Percentiles rank a stretch among this genome's conserved stretches.
phyloP scores from a whole-genome alignment of 306 rosid genomes.

The Vigna reflexopilosa region DNA sequence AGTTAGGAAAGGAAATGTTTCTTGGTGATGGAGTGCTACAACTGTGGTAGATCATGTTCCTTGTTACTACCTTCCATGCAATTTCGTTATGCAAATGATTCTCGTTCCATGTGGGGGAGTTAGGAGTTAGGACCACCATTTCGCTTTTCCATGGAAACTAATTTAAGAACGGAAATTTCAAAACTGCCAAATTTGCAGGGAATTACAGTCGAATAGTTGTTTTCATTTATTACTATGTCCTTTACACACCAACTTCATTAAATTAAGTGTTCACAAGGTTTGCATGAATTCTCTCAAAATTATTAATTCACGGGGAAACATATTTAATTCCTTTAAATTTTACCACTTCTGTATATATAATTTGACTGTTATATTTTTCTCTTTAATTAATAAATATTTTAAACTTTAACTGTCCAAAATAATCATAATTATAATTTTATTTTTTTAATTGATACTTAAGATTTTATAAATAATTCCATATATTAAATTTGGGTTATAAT shows the following conservation, averaged over 20 bases:
- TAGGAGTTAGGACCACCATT: constrained; percentile 60
- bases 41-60: constrained; percentile 34
- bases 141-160: constrained; percentile 1
- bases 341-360: too few relatives aligned
- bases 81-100: constrained; percentile 73
- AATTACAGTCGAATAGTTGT: constrained; percentile 36
- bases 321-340: too few relatives aligned
- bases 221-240: constrained; percentile 46
- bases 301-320: too few relatives aligned
- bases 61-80: constrained; percentile 50
- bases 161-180: constrained; percentile 15
- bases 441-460: too few relatives aligned
- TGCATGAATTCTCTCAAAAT: too few relatives aligned
- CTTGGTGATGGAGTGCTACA: constrained; percentile 24
- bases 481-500: background rate
- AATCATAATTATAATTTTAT: too few relatives aligned
- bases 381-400: too few relatives aligned
- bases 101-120: constrained; percentile 51
- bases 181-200: constrained; percentile 26
- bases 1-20: constrained; percentile 18
- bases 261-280: background rate
- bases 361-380: too few relatives aligned
- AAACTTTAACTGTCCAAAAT: too few relatives aligned
- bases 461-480: too few relatives aligned
- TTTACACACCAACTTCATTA: constrained; percentile 53